Evolutionary conservation across 148 eudicot genomes (phyloP).

Genomic region (Arctostaphylos glauca): DNA sequence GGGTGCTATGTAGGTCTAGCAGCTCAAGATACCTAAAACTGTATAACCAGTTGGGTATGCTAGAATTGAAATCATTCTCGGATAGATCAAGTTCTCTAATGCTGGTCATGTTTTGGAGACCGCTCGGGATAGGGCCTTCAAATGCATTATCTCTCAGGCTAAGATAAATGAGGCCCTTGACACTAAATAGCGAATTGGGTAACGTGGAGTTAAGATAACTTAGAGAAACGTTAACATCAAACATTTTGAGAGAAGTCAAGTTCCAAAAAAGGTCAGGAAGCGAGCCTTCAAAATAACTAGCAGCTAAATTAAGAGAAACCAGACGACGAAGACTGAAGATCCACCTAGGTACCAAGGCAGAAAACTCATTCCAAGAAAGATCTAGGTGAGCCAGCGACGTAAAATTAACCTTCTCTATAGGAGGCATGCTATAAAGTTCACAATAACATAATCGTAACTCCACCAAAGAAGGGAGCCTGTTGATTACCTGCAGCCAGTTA

Average conservation of each 20-base stretch:
- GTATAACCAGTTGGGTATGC: constrained; percentile 9
- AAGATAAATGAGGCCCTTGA: neutral
- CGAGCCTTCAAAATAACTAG: neutral
- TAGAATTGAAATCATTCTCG: neutral
- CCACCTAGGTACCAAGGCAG: neutral
- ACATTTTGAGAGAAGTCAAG: neutral
- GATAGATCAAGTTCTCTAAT: neutral
- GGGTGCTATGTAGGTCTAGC: neutral
- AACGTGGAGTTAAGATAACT: too few relatives aligned
- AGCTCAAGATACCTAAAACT: neutral
- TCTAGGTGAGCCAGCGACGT: neutral
- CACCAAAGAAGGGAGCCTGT: constrained; percentile 4
- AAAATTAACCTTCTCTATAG: neutral
- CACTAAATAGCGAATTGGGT: neutral
- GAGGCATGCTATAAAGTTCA: neutral
- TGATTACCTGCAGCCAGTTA: neutral
- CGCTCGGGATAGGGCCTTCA: neutral
- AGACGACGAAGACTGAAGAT: neutral
- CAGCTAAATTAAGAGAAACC: neutral
- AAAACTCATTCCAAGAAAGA: neutral
- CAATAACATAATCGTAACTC: neutral
- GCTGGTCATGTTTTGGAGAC: neutral
- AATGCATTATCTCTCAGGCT: neutral
- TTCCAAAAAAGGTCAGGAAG: neutral
- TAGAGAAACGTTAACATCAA: neutral